phyloP scores from a whole-genome alignment of 768 basidiomycete species.

The Psilocybe cubensis region DNA sequence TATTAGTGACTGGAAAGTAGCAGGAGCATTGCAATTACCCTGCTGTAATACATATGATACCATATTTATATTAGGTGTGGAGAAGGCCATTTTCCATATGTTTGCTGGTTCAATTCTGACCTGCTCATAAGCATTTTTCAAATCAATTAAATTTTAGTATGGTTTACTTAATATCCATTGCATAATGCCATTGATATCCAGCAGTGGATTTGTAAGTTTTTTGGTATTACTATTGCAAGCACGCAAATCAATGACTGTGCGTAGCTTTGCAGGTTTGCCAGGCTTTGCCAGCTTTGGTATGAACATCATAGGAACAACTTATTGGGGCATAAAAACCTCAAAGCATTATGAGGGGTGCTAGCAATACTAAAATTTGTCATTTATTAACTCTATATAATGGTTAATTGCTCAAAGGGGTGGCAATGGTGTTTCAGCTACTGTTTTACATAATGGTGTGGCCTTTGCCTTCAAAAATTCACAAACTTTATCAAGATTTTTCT shows the following conservation, averaged over 20 bases:
- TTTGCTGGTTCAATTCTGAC: slow-evolving; percentile 30
- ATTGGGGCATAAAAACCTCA: slow-evolving; percentile 30
- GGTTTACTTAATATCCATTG: slow-evolving; percentile 19
- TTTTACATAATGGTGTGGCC: slow-evolving; percentile 26
- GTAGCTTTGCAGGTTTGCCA: slow-evolving; percentile 10
- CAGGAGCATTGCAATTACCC: too few species aligned
- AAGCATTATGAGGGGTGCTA: slow-evolving; percentile 39
- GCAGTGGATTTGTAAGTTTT: slow-evolving; percentile 32
- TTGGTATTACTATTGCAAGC: slow-evolving; percentile 38
- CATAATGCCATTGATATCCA: slow-evolving; percentile 28
- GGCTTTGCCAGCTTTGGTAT: slow-evolving; percentile 23
- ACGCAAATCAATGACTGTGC: slow-evolving; percentile 34
- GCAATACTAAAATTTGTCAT: slow-evolving; percentile 27
- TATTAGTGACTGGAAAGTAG: slow-evolving; percentile 48
- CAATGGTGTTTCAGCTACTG: slow-evolving; percentile 26
- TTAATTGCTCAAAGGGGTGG: slow-evolving; percentile 43
- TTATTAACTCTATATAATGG: slow-evolving; percentile 41
- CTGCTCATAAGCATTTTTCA: too few species aligned
- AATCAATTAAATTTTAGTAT: slow-evolving; percentile 32
- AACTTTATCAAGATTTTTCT: slow-evolving; percentile 15
- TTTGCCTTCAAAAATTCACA: slow-evolving; percentile 22
- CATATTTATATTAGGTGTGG: slow-evolving; percentile 47
- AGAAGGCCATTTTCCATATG: slow-evolving; percentile 28
- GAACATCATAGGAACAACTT: slow-evolving; percentile 33
- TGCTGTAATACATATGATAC: slow-evolving; percentile 37